Conservation (phyloP, 1,139 yeast genomes). For the Zygosaccharomyces sapae region DNA sequence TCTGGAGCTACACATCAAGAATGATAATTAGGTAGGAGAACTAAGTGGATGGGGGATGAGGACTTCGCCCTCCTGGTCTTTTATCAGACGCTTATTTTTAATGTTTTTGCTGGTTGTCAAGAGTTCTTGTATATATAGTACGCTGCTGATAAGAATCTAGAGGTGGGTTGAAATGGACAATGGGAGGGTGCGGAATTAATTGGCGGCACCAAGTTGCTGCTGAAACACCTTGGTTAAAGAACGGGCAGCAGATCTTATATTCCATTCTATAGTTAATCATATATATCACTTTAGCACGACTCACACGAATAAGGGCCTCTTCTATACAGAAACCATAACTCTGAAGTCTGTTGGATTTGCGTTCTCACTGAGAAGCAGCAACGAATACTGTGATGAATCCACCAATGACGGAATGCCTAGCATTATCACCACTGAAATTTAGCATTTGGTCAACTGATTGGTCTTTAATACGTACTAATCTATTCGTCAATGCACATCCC, state of each 20-base stretch:
- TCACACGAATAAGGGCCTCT: not conserved
- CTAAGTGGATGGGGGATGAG: no score
- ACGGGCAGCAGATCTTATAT: no score
- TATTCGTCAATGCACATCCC: conserved; percentile 27
- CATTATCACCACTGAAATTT: conserved; percentile 23
- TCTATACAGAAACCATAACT: not conserved
- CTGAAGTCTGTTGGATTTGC: not conserved
- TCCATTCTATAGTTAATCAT: not conserved
- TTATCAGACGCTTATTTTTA: no score
- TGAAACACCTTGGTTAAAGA: not conserved
- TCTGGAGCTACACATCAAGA: conserved; percentile 22
- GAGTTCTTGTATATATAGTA: conserved; percentile 3
- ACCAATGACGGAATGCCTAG: conserved; percentile 20
- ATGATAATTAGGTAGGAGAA: not conserved
- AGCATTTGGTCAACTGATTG: conserved; percentile 24
- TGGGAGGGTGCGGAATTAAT: not conserved
- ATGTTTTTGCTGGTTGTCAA: not conserved
- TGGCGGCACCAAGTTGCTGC: not conserved
- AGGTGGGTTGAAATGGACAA: not conserved
- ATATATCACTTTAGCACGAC: conserved; percentile 3
- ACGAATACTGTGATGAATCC: not conserved
- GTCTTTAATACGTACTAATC: conserved; percentile 14
- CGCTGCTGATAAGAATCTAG: not conserved
- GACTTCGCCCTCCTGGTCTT: no score
- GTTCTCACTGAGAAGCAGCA: no score